Conservation (phyloP, 2,329 filamentous ascomycete genomes). For the Aspergillus sp. region DNA sequence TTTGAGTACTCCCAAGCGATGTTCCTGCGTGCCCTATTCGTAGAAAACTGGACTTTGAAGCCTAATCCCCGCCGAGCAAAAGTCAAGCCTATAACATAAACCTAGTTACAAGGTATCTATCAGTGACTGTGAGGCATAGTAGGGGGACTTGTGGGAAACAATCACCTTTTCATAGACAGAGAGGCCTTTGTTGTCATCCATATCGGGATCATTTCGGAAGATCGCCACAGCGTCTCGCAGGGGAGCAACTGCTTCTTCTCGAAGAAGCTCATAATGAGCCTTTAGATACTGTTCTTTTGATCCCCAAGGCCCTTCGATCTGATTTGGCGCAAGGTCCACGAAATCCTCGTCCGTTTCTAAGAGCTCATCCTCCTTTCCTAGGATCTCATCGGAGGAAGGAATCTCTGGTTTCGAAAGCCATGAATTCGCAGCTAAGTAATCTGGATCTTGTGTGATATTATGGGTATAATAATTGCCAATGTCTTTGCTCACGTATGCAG, state of each 20-base stretch:
- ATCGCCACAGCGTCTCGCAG: conserved; percentile 65
- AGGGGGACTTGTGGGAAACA: background rate
- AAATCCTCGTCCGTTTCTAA: conserved; percentile 27
- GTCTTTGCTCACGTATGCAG: conserved; percentile 24
- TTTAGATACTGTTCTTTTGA: conserved; percentile 67
- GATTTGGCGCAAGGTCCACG: conserved; percentile 52
- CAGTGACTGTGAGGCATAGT: background rate
- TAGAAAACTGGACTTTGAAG: conserved; percentile 69
- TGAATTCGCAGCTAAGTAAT: conserved; percentile 32
- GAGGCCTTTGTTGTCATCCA: conserved; percentile 58
- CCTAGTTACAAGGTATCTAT: conserved; percentile 44
- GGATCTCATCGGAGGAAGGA: conserved; percentile 41
- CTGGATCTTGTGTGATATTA: conserved; percentile 11
- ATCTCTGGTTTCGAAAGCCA: conserved; percentile 43
- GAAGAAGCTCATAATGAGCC: conserved; percentile 71
- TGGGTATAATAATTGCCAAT: conserved; percentile 31
- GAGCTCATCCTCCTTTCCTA: conserved; percentile 32
- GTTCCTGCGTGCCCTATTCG: conserved; percentile 61
- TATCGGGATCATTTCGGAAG: conserved; percentile 53
- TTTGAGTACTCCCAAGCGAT: conserved; percentile 69
- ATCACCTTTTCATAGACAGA: conserved; percentile 67
- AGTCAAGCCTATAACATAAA: conserved; percentile 65
- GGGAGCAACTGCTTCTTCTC: conserved; percentile 71
- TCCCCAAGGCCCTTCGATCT: conserved; percentile 56
- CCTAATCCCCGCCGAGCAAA: conserved; percentile 64